A percentile compares a stretch with the other conserved stretches of the same genome.
phyloP scores from a whole-genome alignment of 306 rosid species.

The Vigna reflexopilosa region DNA sequence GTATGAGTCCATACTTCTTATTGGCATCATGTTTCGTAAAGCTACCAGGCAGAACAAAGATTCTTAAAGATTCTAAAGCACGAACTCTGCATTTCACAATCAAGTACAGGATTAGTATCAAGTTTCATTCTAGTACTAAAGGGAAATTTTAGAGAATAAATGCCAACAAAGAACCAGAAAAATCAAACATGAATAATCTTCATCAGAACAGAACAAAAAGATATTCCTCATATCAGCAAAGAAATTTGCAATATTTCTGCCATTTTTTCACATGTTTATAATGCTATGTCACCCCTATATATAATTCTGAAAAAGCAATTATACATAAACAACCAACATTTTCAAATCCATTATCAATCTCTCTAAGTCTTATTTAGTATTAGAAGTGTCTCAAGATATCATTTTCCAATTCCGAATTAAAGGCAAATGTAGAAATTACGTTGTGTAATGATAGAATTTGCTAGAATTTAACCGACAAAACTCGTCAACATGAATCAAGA shows the following conservation, averaged over 20 bases:
- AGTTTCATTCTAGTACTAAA: background rate
- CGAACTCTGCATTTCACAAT: slow-evolving; percentile 32
- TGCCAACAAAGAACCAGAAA: background rate
- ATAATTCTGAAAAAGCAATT: too few species aligned
- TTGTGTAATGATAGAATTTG: too few species aligned
- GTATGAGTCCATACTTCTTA: slow-evolving; percentile 58
- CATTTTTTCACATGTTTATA: background rate
- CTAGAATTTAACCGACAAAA: background rate
- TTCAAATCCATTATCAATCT: too few species aligned
- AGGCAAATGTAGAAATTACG: background rate
- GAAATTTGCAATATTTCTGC: background rate
- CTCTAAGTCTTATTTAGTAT: too few species aligned
- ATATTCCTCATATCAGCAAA: background rate
- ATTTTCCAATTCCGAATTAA: too few species aligned
- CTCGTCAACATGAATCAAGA: too few species aligned
- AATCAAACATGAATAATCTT: background rate
- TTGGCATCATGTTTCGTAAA: slow-evolving; percentile 61
- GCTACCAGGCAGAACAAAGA: background rate
- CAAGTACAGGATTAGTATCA: background rate
- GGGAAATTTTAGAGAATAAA: background rate
- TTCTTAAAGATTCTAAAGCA: background rate
- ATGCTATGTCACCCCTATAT: background rate
- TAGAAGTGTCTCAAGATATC: too few species aligned
- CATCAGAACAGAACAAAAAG: background rate
- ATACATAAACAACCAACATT: too few species aligned